Conservation (phyloP, 495 filamentous ascomycete species). For the Talaromyces adpressus region DNA sequence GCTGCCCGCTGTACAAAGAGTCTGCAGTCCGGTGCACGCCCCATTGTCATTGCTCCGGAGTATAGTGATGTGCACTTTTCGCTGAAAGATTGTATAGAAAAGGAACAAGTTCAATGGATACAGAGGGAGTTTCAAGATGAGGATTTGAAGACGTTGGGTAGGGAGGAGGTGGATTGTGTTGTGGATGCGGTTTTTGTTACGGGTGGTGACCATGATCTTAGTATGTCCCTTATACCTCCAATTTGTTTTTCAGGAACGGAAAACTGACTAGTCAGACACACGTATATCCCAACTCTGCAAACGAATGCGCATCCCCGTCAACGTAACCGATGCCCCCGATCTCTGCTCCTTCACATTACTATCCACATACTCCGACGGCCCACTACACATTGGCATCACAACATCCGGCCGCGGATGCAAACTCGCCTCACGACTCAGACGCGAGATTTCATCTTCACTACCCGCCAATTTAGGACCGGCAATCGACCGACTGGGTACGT, state of each 20-base stretch:
- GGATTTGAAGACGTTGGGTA: constrained; percentile 70
- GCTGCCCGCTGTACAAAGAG: constrained; percentile 74
- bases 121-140: constrained; percentile 59
- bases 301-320: constrained; percentile 79
- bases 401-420: constrained; percentile 96
- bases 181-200: constrained; percentile 95
- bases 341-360: constrained; percentile 91
- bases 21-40: constrained; percentile 76
- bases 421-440: constrained; percentile 78
- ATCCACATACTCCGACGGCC: constrained; percentile 81
- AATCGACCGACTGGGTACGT: constrained; percentile 69
- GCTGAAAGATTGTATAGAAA: constrained; percentile 64
- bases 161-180: constrained; percentile 67
- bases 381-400: constrained; percentile 90
- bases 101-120: constrained; percentile 65
- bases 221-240: constrained; percentile 24
- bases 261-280: constrained; percentile 32
- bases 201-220: constrained; percentile 43
- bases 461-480: constrained; percentile 78
- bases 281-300: constrained; percentile 72
- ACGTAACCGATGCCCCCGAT: constrained; percentile 79
- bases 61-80: constrained; percentile 60
- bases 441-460: constrained; percentile 76
- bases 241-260: not conserved
- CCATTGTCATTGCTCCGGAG: constrained; percentile 73